phyloP scores from a whole-genome alignment of 345 rosid genomes.

The Aquilaria malaccensis region DNA sequence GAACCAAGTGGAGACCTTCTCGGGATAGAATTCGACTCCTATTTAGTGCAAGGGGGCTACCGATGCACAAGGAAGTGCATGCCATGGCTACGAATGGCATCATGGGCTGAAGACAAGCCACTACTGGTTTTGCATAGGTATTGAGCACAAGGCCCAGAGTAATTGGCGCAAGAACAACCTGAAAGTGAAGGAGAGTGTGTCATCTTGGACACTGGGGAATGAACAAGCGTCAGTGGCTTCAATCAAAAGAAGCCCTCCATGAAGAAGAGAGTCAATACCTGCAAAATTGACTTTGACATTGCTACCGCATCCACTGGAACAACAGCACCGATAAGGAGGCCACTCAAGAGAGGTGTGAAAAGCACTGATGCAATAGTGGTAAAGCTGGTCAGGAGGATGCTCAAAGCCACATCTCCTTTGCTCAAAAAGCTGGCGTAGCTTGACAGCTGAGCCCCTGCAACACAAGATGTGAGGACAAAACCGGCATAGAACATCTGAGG shows the following conservation, averaged over 20 bases:
- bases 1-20: constrained; percentile 59
- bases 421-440: constrained; percentile 78
- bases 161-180: constrained; percentile 92
- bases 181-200: constrained; percentile 10
- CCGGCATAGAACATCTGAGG: constrained; percentile 69
- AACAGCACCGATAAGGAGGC: constrained; percentile 83
- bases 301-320: constrained; percentile 95
- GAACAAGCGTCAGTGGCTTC: constrained; percentile 2
- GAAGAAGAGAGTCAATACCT: constrained; percentile 35
- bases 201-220: not conserved
- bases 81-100: constrained; percentile 95
- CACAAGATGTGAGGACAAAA: constrained; percentile 85
- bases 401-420: constrained; percentile 86
- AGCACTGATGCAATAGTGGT: constrained; percentile 82
- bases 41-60: constrained; percentile 91
- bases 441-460: constrained; percentile 89
- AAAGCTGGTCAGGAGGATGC: constrained; percentile 81
- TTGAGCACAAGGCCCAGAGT: constrained; percentile 77
- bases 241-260: not conserved
- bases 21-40: constrained; percentile 63
- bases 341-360: constrained; percentile 54
- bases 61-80: constrained; percentile 84
- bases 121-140: constrained; percentile 84
- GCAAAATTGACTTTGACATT: constrained; percentile 90
- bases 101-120: constrained; percentile 54